Base-by-base conservation (phyloP, 352 stramenopile genomes). In the Phytophthora fragariae region DNA sequence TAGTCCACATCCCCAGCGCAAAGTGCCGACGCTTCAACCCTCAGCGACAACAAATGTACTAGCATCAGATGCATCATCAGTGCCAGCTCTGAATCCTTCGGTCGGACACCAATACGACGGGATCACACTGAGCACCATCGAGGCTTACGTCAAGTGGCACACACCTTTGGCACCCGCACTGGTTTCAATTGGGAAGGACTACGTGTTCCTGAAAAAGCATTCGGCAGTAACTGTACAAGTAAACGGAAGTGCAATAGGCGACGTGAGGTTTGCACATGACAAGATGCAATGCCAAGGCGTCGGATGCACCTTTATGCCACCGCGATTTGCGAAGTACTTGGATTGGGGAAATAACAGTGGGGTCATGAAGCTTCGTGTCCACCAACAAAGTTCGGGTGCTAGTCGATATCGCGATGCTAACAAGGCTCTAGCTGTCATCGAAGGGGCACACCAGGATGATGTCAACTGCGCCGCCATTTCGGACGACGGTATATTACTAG, bases 81-180 rank as follows among this genome's bases (percentile, higher is more conserved):
- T 67, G 14, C 15, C 27, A 55, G 15, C 35, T 49, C 62, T 44
- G 61, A 77, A 70, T 39, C 35, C 64, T 24, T 70, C 56, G 0
- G 65, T 73, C 2, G 80, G 80, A 2, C 76, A 89, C 37, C 79
- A 83, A 37, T 86, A 88, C 52, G 84, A 92, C 56, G 81, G 77
- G 12, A 89, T 86, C 33, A 85, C 83, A 14, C 70, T 90, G 0
- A 86, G 78, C 44, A 89, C 68, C 24, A 86, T 95, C 12, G 88
- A 95, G 57, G 62, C 83, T 9, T 95, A 84, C 57, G 72, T 93
- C 15, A 95, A 93, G 55, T 95, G 88, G 88, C 84, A 95, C 46
- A 89, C 81, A 0, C 82, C 83, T 33, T 71, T 95, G 17, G 85
- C 88, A 0, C 88, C 88, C 5, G 75, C 88, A 12, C 70, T 95